Base-by-base conservation (phyloP, 164 flowering plant genomes). In the Hamamelis virginiana region DNA sequence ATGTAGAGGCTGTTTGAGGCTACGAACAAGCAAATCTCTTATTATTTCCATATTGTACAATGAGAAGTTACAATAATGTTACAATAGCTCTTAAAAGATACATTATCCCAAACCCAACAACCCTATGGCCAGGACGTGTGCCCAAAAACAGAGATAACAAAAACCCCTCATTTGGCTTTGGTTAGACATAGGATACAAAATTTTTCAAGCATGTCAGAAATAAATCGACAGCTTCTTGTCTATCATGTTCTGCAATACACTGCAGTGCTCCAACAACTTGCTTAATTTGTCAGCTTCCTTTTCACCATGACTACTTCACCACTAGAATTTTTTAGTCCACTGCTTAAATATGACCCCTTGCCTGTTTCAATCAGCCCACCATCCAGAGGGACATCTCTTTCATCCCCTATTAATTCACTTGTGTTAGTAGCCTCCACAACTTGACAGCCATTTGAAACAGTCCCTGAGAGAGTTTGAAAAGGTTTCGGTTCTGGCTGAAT, bases 241-340 rank as follows among this genome's bases (percentile, higher is more conserved):
- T 69, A 88, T 86, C 46, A 4, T 65, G 77, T 86, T 72, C 69
- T 91, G 98, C 75, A 86, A 15, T 21, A 84, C 52, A 72, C 78
- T 81, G 75, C 97, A 91, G 63, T 74, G 83, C 69, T 85, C 83
- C 71, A 94, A 69, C 77, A 94, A 74, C 68, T 82, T 72, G 72
- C 75, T 77, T 65, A 94, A 70, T 65, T 64, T 83, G 12, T 83
- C 85, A 38, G 82, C 80, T 67, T 75, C 86, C 50, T 68, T 71
- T 5, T 68, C 47, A 64, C 63, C 46, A 57, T 62, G 45, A 56
- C 67, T 19, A 68, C 10, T 50, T 72, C 67, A 14, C 44, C 53
- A 9, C 72, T 56, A 27, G 52, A 55, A n/a, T 70, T 27, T 38
- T 50, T 43, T 45, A 67, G 18, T 56, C n/a, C 48, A 63, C 26